Evolutionary conservation across 208 protist species (phyloP).

Genomic region (Wallacemonas sp.): DNA sequence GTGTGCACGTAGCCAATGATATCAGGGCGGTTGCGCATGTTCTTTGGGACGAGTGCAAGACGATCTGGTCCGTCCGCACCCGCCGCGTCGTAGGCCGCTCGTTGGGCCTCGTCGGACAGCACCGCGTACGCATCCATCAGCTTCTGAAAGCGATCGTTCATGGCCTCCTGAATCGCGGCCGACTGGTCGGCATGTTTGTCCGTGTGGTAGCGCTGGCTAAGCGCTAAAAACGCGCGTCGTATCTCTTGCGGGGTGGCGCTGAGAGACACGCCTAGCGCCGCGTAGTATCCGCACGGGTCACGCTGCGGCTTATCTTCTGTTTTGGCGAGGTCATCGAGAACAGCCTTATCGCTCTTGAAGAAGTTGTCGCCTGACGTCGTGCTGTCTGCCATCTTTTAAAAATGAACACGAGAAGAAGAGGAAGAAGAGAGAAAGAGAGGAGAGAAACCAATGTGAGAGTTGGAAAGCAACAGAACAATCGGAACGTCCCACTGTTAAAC

Average conservation of each 20-base stretch:
- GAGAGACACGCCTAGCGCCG: conserved; percentile 52
- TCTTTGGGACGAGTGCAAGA: conserved; percentile 60
- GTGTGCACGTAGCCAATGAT: conserved; percentile 58
- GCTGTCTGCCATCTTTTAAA: not conserved
- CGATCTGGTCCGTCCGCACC: conserved; percentile 46
- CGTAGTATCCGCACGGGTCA: conserved; percentile 83
- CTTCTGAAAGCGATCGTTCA: conserved; percentile 82
- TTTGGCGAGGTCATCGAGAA: conserved; percentile 10
- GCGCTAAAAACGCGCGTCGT: conserved; percentile 69
- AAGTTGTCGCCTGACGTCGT: not conserved
- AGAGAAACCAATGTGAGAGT: conserved; percentile 1
- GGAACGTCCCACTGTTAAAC: too few relatives aligned
- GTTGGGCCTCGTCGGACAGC: conserved; percentile 67
- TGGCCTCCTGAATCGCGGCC: conserved; percentile 43
- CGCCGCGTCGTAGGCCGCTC: conserved; percentile 75
- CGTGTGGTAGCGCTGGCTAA: conserved; percentile 86
- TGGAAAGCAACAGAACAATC: conserved; percentile 16
- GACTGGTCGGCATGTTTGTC: conserved; percentile 70
- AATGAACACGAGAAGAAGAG: not conserved
- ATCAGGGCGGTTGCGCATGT: conserved; percentile 35
- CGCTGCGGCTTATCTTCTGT: not conserved
- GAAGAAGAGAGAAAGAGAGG: conserved; percentile 7
- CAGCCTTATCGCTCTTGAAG: conserved; percentile 17
- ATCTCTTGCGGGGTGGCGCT: conserved; percentile 62
- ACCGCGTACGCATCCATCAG: conserved; percentile 81